Evolutionary conservation across 1,139 yeast genomes (phyloP).

Genomic region (Candida frijolesensis): DNA sequence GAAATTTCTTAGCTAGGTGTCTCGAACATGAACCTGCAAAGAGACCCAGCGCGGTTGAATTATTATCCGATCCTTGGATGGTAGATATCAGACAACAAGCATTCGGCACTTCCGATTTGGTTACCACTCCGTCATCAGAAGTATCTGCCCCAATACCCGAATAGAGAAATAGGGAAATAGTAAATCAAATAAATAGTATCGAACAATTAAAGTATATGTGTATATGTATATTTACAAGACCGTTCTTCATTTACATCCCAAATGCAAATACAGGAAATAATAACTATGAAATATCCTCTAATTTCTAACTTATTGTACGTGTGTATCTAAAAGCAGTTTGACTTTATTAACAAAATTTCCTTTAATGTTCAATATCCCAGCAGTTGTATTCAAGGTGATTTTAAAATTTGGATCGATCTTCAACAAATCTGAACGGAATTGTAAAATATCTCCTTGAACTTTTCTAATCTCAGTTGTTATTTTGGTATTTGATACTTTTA

Average conservation of each 20-base stretch:
- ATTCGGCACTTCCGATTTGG: slow-evolving; percentile 41
- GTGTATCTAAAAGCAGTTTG: slow-evolving; percentile 35
- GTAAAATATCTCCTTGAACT: slow-evolving; percentile 60
- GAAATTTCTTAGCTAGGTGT: slow-evolving; percentile 70
- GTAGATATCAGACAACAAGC: slow-evolving; percentile 72
- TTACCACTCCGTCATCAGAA: slow-evolving; percentile 45
- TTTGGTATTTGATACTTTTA: slow-evolving; percentile 56
- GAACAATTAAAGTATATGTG: background rate
- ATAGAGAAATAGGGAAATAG: background rate
- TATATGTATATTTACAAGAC: slow-evolving; percentile 8
- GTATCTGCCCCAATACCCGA: slow-evolving; percentile 11
- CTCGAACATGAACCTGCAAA: slow-evolving; percentile 80
- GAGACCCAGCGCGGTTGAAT: slow-evolving; percentile 82
- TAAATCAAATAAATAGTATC: background rate
- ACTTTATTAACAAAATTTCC: slow-evolving; percentile 57
- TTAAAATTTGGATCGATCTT: slow-evolving; percentile 29
- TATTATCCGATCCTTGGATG: slow-evolving; percentile 90
- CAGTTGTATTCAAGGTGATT: slow-evolving; percentile 42
- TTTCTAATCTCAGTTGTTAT: slow-evolving; percentile 64
- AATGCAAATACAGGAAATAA: no score
- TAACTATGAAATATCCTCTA: background rate
- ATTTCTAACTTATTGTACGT: slow-evolving; percentile 11
- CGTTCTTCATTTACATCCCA: background rate
- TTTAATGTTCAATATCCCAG: slow-evolving; percentile 52
- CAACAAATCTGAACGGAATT: slow-evolving; percentile 61